Conservation (phyloP, 345 rosid species). For the Salix dunnii region DNA sequence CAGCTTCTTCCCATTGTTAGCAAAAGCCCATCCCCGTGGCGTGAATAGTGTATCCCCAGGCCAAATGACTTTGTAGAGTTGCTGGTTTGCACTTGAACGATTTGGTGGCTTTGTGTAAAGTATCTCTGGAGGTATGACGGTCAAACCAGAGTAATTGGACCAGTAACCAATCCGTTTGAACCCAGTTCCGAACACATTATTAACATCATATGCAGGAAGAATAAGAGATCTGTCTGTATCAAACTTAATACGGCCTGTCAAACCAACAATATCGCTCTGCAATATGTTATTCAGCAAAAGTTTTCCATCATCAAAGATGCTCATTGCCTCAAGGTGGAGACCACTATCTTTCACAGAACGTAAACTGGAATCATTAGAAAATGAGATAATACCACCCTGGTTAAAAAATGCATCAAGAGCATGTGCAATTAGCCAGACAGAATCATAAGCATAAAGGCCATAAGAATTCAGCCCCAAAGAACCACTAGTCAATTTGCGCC, state of each 20-base stretch:
- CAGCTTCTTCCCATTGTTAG: constrained; percentile 79
- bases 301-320: constrained; percentile 57
- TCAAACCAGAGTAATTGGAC: constrained; percentile 87
- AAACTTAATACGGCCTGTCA: constrained; percentile 74
- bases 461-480: constrained; percentile 64
- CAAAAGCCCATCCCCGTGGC: constrained; percentile 97
- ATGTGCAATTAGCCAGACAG: constrained; percentile 82
- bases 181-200: constrained; percentile 86
- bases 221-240: constrained; percentile 47
- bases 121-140: constrained; percentile 59
- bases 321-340: constrained; percentile 73
- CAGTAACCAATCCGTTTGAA: constrained; percentile 76
- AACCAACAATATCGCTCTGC: constrained; percentile 57
- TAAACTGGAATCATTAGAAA: constrained; percentile 71
- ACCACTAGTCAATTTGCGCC: constrained; percentile 54
- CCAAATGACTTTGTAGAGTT: constrained; percentile 70
- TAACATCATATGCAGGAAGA: constrained; percentile 72
- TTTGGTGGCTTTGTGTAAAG: constrained; percentile 55
- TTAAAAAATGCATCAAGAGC: constrained; percentile 67
- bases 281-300: constrained; percentile 58
- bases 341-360: constrained; percentile 34
- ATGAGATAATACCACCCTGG: constrained; percentile 68
- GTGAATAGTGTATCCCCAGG: constrained; percentile 72
- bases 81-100: constrained; percentile 52
- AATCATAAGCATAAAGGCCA: constrained; percentile 83